These are phyloP conservation scores for Aspergillus vadensis DNA, from an alignment of 2,329 filamentous ascomycete genomes.

Conservation along the genomic window DNA sequence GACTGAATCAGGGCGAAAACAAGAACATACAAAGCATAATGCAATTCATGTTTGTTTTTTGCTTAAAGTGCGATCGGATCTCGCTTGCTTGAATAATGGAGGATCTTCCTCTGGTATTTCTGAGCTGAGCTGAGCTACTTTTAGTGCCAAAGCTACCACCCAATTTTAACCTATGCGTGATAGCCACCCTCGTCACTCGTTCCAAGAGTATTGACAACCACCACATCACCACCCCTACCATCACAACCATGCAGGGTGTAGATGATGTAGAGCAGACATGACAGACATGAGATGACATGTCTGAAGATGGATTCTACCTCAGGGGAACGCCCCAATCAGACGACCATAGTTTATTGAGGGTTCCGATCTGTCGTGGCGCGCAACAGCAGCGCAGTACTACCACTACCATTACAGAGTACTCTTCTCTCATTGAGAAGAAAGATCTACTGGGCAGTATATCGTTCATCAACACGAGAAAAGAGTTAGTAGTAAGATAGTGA, in stretches of 20 bases:
- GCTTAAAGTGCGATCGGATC: background rate
- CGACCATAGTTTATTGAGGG: background rate
- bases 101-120: background rate
- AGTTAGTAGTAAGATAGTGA: too few relatives aligned
- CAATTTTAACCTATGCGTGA: too few relatives aligned
- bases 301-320: background rate
- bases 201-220: too few relatives aligned
- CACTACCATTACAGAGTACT: background rate
- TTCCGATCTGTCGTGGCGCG: too few relatives aligned
- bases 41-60: background rate
- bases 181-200: too few relatives aligned
- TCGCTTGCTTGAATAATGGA: background rate
- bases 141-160: background rate
- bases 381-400: constrained; percentile 13
- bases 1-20: background rate
- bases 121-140: too few relatives aligned
- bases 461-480: background rate
- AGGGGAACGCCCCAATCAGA: constrained; percentile 4
- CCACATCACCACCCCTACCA: too few relatives aligned
- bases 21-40: background rate
- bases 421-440: too few relatives aligned
- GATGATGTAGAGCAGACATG: background rate
- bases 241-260: too few relatives aligned
- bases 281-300: constrained; percentile 2
- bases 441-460: too few relatives aligned